These are phyloP conservation scores for Pseudocercospora ulei DNA, from an alignment of 2,329 filamentous ascomycete genomes.

Conservation along the genomic window DNA sequence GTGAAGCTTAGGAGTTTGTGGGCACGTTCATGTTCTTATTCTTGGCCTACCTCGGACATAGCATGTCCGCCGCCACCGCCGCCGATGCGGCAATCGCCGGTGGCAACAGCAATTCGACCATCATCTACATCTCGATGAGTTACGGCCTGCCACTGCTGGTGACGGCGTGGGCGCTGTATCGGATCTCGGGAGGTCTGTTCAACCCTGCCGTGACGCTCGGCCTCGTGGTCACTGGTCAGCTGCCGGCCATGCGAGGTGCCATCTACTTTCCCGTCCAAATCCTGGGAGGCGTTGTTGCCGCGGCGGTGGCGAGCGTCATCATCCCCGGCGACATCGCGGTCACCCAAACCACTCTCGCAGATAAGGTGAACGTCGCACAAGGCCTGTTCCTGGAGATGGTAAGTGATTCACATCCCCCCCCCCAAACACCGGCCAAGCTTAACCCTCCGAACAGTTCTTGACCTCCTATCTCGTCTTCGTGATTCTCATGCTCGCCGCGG, in stretches of 20 bases:
- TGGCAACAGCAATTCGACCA: conserved; percentile 31
- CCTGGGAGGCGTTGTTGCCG: conserved; percentile 29
- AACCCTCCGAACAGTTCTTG: conserved; percentile 23
- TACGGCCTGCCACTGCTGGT: conserved; percentile 36
- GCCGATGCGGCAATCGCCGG: conserved; percentile 37
- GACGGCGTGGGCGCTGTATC: conserved; percentile 35
- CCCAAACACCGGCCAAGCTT: not conserved
- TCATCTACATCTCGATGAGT: conserved; percentile 32
- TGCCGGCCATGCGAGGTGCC: conserved; percentile 25
- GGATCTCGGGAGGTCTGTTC: conserved; percentile 30
- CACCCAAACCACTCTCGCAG: conserved; percentile 28
- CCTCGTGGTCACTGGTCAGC: conserved; percentile 26
- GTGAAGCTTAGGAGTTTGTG: conserved; percentile 32
- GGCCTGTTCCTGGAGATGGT: conserved; percentile 34
- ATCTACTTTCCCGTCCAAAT: conserved; percentile 30
- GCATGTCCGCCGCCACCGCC: conserved; percentile 10
- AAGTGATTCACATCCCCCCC: conserved; percentile 1
- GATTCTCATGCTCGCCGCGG: conserved; percentile 34
- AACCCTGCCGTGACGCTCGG: conserved; percentile 32
- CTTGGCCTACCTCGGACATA: conserved; percentile 26
- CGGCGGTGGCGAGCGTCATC: conserved; percentile 28
- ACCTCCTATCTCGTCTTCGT: conserved; percentile 30
- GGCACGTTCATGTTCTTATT: conserved; percentile 39
- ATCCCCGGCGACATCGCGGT: conserved; percentile 29
- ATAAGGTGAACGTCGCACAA: conserved; percentile 26